Evolutionary conservation across 2,329 filamentous ascomycete genomes (phyloP).

Genomic region (Amauroascus niger): DNA sequence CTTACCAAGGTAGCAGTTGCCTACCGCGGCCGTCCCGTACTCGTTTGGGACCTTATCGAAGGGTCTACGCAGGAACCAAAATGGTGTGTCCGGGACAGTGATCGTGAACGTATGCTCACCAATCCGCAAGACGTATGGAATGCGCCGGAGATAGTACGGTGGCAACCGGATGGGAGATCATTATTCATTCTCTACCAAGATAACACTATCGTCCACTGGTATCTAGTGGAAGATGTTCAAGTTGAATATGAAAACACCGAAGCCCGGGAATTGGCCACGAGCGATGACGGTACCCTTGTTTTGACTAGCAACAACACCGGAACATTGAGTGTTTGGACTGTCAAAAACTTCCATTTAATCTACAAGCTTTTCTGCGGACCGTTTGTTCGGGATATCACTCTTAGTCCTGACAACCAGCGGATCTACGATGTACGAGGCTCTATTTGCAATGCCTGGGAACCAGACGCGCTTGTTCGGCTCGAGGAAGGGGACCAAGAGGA

Average conservation of each 20-base stretch:
- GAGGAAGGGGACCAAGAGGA: constrained; percentile 17
- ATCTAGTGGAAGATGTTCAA: constrained; percentile 6
- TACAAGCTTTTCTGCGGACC: constrained; percentile 21
- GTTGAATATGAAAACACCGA: constrained; percentile 13
- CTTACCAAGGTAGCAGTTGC: constrained; percentile 17
- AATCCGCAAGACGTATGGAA: not conserved
- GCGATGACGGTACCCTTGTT: constrained; percentile 21
- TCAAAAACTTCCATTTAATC: constrained; percentile 18
- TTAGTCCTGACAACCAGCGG: constrained; percentile 22
- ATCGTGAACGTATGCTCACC: not conserved
- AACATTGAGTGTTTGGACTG: constrained; percentile 23
- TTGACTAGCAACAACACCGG: constrained; percentile 22
- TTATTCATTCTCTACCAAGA: constrained; percentile 14
- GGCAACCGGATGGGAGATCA: constrained; percentile 8
- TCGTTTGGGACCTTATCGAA: constrained; percentile 14
- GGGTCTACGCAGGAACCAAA: not conserved
- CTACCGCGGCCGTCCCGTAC: constrained; percentile 17
- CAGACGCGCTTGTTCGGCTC: constrained; percentile 20
- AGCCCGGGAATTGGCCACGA: constrained; percentile 19
- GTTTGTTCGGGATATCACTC: constrained; percentile 20
- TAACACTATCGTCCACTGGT: constrained; percentile 10
- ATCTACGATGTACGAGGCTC: constrained; percentile 25
- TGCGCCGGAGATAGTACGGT: constrained; percentile 5
- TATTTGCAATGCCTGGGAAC: constrained; percentile 25
- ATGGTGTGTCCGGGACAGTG: constrained; percentile 7